A percentile compares a stretch with the other conserved stretches of the same genome.
These are phyloP conservation scores for Microdochium paspali DNA, from an alignment of 2,329 filamentous ascomycete species.

Conservation along the genomic window DNA sequence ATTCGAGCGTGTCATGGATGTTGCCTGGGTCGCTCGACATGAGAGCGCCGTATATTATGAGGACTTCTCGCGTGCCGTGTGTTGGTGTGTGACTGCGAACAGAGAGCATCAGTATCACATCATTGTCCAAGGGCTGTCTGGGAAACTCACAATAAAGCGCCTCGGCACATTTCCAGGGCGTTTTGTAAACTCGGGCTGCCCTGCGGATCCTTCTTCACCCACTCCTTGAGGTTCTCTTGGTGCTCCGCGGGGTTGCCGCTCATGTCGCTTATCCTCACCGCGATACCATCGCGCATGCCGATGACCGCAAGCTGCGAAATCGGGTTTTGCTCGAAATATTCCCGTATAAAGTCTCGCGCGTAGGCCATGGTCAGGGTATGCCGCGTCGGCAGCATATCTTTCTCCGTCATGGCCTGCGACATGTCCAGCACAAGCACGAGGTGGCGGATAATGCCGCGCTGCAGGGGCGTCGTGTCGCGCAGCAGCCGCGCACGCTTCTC, in stretches of 20 bases:
- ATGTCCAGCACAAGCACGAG: conserved; percentile 85
- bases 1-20: conserved; percentile 80
- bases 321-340: conserved; percentile 98
- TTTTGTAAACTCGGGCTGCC: conserved; percentile 83
- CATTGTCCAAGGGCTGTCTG: no score
- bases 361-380: conserved; percentile 76
- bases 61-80: conserved; percentile 86
- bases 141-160: conserved; percentile 64
- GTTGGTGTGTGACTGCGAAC: conserved; percentile 67
- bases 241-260: conserved; percentile 87
- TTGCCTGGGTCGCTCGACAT: conserved; percentile 89
- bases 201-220: conserved; percentile 58
- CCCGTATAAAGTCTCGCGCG: conserved; percentile 77
- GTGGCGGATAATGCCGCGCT: conserved; percentile 96
- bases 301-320: conserved; percentile 92
- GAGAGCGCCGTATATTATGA: conserved; percentile 85
- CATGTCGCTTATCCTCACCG: conserved; percentile 78
- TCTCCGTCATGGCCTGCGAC: conserved; percentile 88
- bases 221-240: conserved; percentile 61
- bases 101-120: conserved; percentile 3
- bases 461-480: conserved; percentile 88
- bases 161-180: conserved; percentile 88
- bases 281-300: conserved; percentile 87
- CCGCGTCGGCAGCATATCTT: conserved; percentile 83
- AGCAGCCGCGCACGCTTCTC: conserved; percentile 73